phyloP scores from a whole-genome alignment of 371 early-diverging fungal genomes.

The Mortierella sp. region DNA sequence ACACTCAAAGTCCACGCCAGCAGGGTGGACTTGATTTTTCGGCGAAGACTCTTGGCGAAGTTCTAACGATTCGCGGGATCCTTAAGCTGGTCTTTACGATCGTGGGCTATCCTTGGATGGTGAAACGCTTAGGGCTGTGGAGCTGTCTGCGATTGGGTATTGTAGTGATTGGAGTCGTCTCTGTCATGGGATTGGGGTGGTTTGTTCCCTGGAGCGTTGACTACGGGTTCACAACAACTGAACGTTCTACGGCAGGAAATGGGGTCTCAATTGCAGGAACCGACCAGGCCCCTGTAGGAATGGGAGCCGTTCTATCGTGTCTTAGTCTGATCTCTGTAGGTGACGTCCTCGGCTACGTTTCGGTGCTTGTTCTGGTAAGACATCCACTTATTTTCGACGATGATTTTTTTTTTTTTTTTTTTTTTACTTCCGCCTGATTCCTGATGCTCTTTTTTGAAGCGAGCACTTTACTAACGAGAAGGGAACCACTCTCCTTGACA shows the following conservation, averaged over 20 bases:
- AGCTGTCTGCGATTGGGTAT: conserved; percentile 23
- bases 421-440: background rate
- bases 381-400: background rate
- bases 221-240: background rate
- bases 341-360: conserved; percentile 39
- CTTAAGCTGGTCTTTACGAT: conserved; percentile 25
- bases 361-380: conserved; percentile 37
- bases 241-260: background rate
- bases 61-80: conserved; percentile 30
- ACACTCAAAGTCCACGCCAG: conserved; percentile 20
- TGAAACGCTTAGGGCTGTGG: conserved; percentile 18
- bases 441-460: too few species aligned
- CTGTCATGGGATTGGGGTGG: conserved; percentile 27
- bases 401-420: background rate
- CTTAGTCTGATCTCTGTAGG: conserved; percentile 31
- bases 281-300: conserved; percentile 9
- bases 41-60: conserved; percentile 18
- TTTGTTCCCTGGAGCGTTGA: conserved; percentile 28
- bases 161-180: conserved; percentile 21
- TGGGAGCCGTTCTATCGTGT: conserved; percentile 22
- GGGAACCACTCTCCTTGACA: too few species aligned
- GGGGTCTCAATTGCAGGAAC: background rate
- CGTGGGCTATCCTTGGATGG: conserved; percentile 31
- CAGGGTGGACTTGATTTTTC: conserved; percentile 35
- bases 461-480: too few species aligned